phyloP scores from a whole-genome alignment of 768 basidiomycete species.

The Glaciozyma antarctica region DNA sequence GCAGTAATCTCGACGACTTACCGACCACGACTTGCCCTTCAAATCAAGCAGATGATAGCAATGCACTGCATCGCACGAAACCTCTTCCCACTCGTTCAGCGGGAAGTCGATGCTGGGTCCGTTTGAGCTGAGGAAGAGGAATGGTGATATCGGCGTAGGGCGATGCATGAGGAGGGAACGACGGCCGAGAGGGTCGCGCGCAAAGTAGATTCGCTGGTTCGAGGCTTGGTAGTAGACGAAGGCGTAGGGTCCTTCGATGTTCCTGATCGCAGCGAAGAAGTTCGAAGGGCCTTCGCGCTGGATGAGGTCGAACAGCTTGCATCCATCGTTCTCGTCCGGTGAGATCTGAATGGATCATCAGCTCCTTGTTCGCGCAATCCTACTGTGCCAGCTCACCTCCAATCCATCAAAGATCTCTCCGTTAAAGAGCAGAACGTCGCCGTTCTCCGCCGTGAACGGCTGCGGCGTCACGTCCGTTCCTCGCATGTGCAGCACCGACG shows the following conservation, averaged over 20 bases:
- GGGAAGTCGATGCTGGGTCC: constrained; percentile 50
- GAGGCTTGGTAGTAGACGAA: constrained; percentile 58
- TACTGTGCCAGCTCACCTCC: constrained; percentile 45
- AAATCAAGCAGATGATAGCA: constrained; percentile 3
- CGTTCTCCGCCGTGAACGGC: constrained; percentile 63
- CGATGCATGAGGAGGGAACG: constrained; percentile 69
- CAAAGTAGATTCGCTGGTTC: constrained; percentile 54
- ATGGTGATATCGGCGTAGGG: constrained; percentile 47
- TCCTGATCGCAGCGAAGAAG: constrained; percentile 50
- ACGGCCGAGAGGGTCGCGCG: constrained; percentile 72
- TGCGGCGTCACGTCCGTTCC: constrained; percentile 54
- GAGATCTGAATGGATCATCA: constrained; percentile 44
- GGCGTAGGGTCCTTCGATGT: constrained; percentile 79
- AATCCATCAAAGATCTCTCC: constrained; percentile 63
- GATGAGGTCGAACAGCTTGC: constrained; percentile 45
- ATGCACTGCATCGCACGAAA: constrained; percentile 7
- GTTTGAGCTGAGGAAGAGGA: constrained; percentile 58
- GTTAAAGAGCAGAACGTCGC: constrained; percentile 50
- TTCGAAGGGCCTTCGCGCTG: constrained; percentile 38
- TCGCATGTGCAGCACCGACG: constrained; percentile 65
- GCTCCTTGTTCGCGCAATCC: background rate
- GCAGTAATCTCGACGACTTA: background rate
- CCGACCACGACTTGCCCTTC: constrained; percentile 5
- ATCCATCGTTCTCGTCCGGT: constrained; percentile 62
- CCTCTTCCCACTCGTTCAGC: constrained; percentile 48